Evolutionary conservation across 108 stramenopile species (phyloP).

Genomic region (Skeletonema costatum): DNA sequence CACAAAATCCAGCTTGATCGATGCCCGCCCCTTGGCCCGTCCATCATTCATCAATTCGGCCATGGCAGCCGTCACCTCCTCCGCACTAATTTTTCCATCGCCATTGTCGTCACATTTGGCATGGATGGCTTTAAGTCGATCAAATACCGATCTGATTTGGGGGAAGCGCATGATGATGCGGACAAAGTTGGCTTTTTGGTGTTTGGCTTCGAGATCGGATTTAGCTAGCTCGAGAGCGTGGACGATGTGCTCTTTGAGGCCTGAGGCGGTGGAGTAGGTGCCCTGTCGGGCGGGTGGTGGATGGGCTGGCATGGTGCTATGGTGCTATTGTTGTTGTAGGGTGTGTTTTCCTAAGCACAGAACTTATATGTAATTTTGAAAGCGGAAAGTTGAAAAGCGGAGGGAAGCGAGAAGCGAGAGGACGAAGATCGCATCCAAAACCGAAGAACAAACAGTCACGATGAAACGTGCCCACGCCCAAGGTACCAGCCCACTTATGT

Average conservation of each 20-base stretch:
- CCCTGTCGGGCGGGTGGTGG: background rate
- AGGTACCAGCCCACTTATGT: no score
- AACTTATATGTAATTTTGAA: no score
- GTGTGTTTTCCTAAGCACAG: no score
- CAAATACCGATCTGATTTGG: conserved; percentile 42
- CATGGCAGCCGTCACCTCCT: conserved; percentile 36
- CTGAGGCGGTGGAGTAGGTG: conserved; percentile 13
- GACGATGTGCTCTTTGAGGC: conserved; percentile 38
- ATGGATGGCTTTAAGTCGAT: conserved; percentile 34
- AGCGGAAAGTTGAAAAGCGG: no score
- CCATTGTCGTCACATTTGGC: conserved; percentile 33
- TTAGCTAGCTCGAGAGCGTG: conserved; percentile 41
- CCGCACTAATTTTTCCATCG: conserved; percentile 17
- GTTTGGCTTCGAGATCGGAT: conserved; percentile 28
- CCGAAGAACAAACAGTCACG: no score
- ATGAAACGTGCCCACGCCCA: no score
- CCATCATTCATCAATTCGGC: conserved; percentile 36
- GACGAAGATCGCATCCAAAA: no score
- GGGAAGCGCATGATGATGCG: conserved; percentile 56
- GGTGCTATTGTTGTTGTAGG: no score
- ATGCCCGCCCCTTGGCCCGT: conserved; percentile 16
- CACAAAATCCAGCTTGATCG: conserved; percentile 27
- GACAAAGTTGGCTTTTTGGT: conserved; percentile 49
- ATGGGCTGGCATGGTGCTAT: no score
- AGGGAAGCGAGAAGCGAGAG: no score